Percentiles rank a stretch among this genome's conserved stretches.
phyloP scores from a whole-genome alignment of 129 eudicot species.

The Cynara cardunculus region DNA sequence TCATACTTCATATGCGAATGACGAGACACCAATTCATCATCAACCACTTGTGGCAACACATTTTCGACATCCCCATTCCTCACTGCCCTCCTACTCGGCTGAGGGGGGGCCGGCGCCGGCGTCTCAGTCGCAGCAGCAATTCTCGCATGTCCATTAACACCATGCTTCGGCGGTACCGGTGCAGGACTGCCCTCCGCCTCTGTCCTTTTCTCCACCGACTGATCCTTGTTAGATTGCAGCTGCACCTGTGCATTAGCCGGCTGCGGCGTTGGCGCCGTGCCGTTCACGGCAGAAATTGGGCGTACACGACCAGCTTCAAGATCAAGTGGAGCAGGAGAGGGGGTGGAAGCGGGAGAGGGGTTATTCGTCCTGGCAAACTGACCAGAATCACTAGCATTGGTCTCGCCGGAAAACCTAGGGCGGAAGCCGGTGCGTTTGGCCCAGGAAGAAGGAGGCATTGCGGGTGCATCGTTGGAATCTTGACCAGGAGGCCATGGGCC shows the following conservation, averaged over 20 bases:
- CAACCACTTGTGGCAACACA: constrained; percentile 52
- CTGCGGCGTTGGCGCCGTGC: constrained; percentile 17
- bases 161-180: constrained; percentile 27
- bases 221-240: constrained; percentile 28
- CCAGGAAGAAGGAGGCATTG: constrained; percentile 95
- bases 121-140: constrained; percentile 16
- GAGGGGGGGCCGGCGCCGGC: constrained; percentile 28
- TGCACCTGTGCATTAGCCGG: constrained; percentile 4
- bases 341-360: too few relatives aligned
- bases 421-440: constrained; percentile 94
- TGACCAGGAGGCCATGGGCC: constrained; percentile 65
- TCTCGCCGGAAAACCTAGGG: constrained; percentile 96
- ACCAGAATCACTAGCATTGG: constrained; percentile 75
- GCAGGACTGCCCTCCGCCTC: constrained; percentile 51
- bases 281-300: constrained; percentile 36
- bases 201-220: constrained; percentile 47
- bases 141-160: constrained; percentile 1
- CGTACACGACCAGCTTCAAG: constrained; percentile 60
- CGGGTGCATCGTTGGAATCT: constrained; percentile 39
- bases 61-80: constrained; percentile 50
- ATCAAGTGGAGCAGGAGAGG: constrained; percentile 49
- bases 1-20: constrained; percentile 92
- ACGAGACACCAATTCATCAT: constrained; percentile 61
- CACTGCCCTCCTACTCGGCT: constrained; percentile 34
- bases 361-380: constrained; percentile 36